Base-by-base conservation (phyloP, 768 basidiomycete species). In the Dacryopinax primogenitus region DNA sequence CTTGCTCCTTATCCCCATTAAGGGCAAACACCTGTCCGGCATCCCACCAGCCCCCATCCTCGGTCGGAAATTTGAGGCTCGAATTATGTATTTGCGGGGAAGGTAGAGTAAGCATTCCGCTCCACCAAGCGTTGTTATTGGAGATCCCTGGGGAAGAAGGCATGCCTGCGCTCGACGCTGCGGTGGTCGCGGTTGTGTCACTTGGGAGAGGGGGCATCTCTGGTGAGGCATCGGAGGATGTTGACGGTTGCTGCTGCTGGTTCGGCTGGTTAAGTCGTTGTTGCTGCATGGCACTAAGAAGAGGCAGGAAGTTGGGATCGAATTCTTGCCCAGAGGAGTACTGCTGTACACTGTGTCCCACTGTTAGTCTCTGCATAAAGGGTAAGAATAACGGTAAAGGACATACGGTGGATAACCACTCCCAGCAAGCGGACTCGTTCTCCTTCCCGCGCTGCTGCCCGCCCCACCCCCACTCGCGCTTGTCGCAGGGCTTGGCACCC, bases 21-120 rank as follows among this genome's bases (percentile, higher is more conserved):
- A 30, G 15, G 30, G 23, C 11, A 30, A 58, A 58, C 51, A 58
- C 51, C 30, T 58, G 51, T 6, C 30, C 51, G 11, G 51, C 51
- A 30, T 32, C 51, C 51, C 51, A 58, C 51, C 51, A 58, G 9
- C 32, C 51, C 51, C 51, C 51, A 21, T 58, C 51, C 51, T 28
- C 51, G 3, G 51, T 58, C 13, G 51, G 51, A 30, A 58, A 58
- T 30, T 28, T 32, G 26, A 58, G 51, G 13, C 11, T 21, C 26
- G 51, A 28, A 30, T 58, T 58, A 21, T 58, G 51, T 26, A 58
- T 58, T 30, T 58, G 51, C 51, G 51, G 51, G 30, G 26, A 28
- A 15, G 51, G 51, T 6, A 58, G 51, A 23, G 32, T 26, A 3
- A 30, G 11, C 51, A 58, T 26, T 13, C 21, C 21, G 26, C 4